A percentile compares a stretch with the other conserved stretches of the same genome.
Evolutionary conservation across 306 rosid species (phyloP).

Genomic region (Macrotyloma uniflorum): DNA sequence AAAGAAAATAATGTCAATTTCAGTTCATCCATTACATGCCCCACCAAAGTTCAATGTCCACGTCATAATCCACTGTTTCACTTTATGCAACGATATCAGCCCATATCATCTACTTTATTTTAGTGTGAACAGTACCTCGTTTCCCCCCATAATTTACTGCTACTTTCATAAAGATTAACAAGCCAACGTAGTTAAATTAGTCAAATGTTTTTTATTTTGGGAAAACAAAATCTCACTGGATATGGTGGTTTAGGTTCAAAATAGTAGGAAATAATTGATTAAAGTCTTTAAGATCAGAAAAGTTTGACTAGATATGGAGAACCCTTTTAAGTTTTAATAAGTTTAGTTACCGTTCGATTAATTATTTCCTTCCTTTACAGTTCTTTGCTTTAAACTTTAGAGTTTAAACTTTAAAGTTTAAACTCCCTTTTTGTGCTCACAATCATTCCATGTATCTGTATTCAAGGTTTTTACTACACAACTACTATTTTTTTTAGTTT

Average conservation of each 20-base stretch:
- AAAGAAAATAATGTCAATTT: slow-evolving; percentile 11
- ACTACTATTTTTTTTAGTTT: not conserved
- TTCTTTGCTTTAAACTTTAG: slow-evolving; percentile 16
- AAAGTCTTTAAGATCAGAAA: not conserved
- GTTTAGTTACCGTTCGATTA: slow-evolving; percentile 46
- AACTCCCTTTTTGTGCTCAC: slow-evolving; percentile 32
- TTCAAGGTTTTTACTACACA: not conserved
- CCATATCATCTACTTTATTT: not conserved
- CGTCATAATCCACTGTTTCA: slow-evolving; percentile 33
- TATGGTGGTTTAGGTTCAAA: slow-evolving; percentile 34
- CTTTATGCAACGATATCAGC: slow-evolving; percentile 30
- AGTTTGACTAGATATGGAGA: slow-evolving; percentile 37
- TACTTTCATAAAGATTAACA: slow-evolving; percentile 29
- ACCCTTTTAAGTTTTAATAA: slow-evolving; percentile 32
- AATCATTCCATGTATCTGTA: not conserved
- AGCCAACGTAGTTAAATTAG: slow-evolving; percentile 27
- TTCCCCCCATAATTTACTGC: not conserved
- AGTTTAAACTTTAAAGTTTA: slow-evolving; percentile 30
- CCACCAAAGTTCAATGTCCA: slow-evolving; percentile 23
- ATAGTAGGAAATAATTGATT: slow-evolving; percentile 40
- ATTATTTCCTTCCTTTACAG: slow-evolving; percentile 43
- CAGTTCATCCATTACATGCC: slow-evolving; percentile 15
- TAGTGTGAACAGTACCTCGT: not conserved
- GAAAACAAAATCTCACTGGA: slow-evolving; percentile 7
- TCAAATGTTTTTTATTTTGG: slow-evolving; percentile 35